Base-by-base conservation (phyloP, 345 rosid genomes). In the Rubroshorea leprosula region DNA sequence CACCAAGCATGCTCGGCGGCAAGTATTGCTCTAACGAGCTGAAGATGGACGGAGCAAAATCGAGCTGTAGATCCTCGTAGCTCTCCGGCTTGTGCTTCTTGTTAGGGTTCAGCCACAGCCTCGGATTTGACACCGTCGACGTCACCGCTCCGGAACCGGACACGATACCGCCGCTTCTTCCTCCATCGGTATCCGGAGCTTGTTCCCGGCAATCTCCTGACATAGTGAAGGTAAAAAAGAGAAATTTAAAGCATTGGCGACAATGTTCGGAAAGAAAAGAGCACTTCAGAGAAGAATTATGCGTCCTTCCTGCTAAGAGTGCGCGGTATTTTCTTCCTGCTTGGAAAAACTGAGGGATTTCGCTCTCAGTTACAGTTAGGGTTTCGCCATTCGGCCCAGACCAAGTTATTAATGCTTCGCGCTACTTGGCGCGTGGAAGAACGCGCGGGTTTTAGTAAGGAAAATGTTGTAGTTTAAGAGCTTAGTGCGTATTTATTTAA, bases 21-120 rank as follows among this genome's bases (percentile, higher is more conserved):
- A 88, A 71, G 80, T 85, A 82, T 0, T 84, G 74, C 83, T 88
- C 96, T 10, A 88, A 84, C 1, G 98, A 85, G 78, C 85, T 85
- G 66, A 85, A 85, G 35, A 91, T 83, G 48, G 68, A 55, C 18
- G 92, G 90, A 54, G 74, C 79, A 68, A 79, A 88, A 17, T 81
- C 92, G 68, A 73, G 60, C 54, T 64, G 80, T 39, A 91, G 65
- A 76, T 81, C 98, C 17, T 91, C 95, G 64, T 91, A 91, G 84
- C 65, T 80, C 12, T 86, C 95, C 7, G 95, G 88, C 57, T 73
- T 74, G 78, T 83, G 94, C 45, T 87, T 86, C 57, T 67, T 49
- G 61, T 63, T 83, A 3, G 94, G 89, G 60, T 65, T 61, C 76
- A 74, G 76, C 55, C 75, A 73, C 58, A 87, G 86, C 39, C 91